Conservation (phyloP, 1,284 basidiomycete genomes). For the Malassezia psittaci region DNA sequence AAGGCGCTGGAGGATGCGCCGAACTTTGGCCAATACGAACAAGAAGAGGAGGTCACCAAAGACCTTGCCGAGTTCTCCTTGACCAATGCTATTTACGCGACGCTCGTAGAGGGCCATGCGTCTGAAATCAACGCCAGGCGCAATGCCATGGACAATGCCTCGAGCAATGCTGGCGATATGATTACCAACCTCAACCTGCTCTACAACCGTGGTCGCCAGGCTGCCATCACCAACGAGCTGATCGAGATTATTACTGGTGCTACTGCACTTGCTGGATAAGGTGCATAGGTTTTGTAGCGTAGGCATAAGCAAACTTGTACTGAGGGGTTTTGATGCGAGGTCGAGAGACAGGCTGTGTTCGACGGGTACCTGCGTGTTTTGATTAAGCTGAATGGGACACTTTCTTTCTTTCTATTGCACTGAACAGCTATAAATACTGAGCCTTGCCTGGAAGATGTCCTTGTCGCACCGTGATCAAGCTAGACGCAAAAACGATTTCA, state of each 20-base stretch:
- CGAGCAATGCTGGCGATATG: constrained; percentile 71
- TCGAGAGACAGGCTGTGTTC: too few species aligned
- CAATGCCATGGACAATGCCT: constrained; percentile 99
- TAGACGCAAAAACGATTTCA: too few species aligned
- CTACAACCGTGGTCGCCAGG: constrained; percentile 96
- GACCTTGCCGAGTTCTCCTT: constrained; percentile 92
- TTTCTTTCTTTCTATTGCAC: too few species aligned
- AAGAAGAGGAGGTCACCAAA: constrained; percentile 64
- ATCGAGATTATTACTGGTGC: constrained; percentile 87
- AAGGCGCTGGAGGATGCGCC: constrained; percentile 55
- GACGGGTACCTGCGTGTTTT: too few species aligned
- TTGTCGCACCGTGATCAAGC: too few species aligned
- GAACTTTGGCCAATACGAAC: constrained; percentile 44
- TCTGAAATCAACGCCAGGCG: constrained; percentile 72
- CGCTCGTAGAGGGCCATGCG: constrained; percentile 89
- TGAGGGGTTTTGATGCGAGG: too few species aligned
- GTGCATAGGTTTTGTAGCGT: too few species aligned
- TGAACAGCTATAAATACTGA: too few species aligned
- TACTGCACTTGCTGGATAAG: constrained; percentile 43
- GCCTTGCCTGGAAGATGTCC: too few species aligned
- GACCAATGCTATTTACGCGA: constrained; percentile 90
- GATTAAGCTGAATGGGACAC: too few species aligned
- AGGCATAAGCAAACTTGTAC: too few species aligned
- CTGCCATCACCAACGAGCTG: constrained; percentile 88
- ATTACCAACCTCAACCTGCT: constrained; percentile 45